These are phyloP conservation scores for Blastobotrys mokoenaii DNA, from an alignment of 805 yeast genomes.

Conservation along the genomic window DNA sequence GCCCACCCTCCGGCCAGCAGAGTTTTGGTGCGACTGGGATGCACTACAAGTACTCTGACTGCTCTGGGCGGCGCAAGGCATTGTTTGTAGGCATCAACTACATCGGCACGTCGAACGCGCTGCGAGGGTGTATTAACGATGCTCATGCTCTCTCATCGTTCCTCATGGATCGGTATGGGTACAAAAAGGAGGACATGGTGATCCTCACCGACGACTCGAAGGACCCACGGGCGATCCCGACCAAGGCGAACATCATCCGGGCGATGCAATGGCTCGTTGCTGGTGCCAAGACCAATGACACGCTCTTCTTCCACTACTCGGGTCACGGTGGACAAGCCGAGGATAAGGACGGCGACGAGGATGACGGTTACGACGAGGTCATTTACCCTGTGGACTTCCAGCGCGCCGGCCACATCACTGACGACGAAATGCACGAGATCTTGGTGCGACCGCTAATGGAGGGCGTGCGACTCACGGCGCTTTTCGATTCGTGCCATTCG, in stretches of 20 bases:
- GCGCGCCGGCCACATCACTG: slow-evolving; percentile 56
- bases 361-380: slow-evolving; percentile 62
- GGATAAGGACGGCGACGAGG: slow-evolving; percentile 69
- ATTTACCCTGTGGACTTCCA: slow-evolving; percentile 70
- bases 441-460: slow-evolving; percentile 62
- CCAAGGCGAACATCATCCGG: slow-evolving; percentile 57
- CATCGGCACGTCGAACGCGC: slow-evolving; percentile 49
- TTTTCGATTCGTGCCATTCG: slow-evolving; percentile 81
- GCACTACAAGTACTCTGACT: slow-evolving; percentile 52
- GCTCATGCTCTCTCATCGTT: slow-evolving; percentile 39
- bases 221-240: slow-evolving; percentile 43
- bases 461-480: slow-evolving; percentile 70
- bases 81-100: slow-evolving; percentile 73
- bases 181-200: slow-evolving; percentile 31
- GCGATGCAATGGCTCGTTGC: slow-evolving; percentile 79
- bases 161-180: slow-evolving; percentile 31
- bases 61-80: slow-evolving; percentile 69
- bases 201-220: slow-evolving; percentile 35
- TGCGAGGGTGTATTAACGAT: slow-evolving; percentile 79
- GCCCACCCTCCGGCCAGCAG: slow-evolving; percentile 25
- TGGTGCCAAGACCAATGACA: slow-evolving; percentile 68
- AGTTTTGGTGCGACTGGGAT: slow-evolving; percentile 23
- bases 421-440: slow-evolving; percentile 64
- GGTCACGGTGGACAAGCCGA: slow-evolving; percentile 78
- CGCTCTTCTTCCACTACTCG: slow-evolving; percentile 73